phyloP scores from a whole-genome alignment of 169 alveolate species.

The Eimeria brunetti region DNA sequence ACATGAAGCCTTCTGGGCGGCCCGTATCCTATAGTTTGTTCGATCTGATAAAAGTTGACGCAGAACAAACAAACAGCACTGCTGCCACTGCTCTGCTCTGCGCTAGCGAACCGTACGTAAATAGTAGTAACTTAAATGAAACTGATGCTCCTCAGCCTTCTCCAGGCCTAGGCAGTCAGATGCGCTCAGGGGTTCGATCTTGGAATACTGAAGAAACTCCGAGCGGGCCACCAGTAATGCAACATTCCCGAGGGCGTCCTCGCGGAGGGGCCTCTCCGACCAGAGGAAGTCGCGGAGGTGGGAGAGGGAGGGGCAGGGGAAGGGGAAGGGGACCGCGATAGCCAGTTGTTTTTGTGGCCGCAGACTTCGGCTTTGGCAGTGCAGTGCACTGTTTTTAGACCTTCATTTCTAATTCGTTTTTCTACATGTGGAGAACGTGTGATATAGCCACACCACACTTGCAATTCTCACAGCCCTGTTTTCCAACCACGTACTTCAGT shows the following conservation, averaged over 20 bases:
- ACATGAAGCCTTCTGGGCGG: constrained; percentile 41
- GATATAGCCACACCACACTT: not conserved
- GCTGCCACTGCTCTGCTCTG: constrained; percentile 59
- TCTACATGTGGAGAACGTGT: not conserved
- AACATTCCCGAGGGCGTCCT: not conserved
- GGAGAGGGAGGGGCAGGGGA: constrained; percentile 58
- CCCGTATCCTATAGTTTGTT: constrained; percentile 47
- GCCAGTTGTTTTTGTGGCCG: not conserved
- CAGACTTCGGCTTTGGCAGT: not conserved
- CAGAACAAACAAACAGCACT: constrained; percentile 68
- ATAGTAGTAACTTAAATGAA: not conserved
- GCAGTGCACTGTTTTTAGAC: not conserved
- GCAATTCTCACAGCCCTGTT: not conserved
- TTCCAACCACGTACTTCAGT: not conserved
- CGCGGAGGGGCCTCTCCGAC: constrained; percentile 11
- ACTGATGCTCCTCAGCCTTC: not conserved
- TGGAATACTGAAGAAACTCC: not conserved
- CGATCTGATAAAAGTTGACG: constrained; percentile 45
- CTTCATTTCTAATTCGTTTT: not conserved
- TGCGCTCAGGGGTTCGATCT: not conserved
- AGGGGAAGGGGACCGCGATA: constrained; percentile 32
- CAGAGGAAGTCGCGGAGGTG: constrained; percentile 45
- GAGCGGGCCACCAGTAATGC: not conserved
- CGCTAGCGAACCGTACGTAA: constrained; percentile 37
- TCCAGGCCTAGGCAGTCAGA: not conserved